phyloP scores from a whole-genome alignment of 306 rosid genomes.

The Cyclanthera cordifolia region DNA sequence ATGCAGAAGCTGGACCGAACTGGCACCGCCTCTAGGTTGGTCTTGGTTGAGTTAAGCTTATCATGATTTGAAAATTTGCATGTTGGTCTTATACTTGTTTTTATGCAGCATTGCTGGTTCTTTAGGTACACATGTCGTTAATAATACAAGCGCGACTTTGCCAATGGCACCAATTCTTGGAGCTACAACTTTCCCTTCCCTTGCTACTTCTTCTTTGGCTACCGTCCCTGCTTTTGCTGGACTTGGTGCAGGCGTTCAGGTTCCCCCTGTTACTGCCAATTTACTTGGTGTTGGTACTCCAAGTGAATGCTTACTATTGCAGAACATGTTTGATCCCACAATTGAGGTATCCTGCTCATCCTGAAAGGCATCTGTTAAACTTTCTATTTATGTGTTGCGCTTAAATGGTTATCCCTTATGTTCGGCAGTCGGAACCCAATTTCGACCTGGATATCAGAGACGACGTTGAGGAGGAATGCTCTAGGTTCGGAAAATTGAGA shows the following conservation, averaged over 20 bases:
- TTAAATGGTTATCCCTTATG: background rate
- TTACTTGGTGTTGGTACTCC: constrained; percentile 63
- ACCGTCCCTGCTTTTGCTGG: constrained; percentile 44
- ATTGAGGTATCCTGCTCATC: constrained; percentile 48
- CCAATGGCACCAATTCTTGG: constrained; percentile 35
- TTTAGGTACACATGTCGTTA: constrained; percentile 36
- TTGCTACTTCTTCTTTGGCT: constrained; percentile 34
- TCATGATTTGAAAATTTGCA: constrained; percentile 12
- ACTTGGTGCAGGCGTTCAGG: constrained; percentile 47
- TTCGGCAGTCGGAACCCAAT: constrained; percentile 60
- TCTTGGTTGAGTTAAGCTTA: constrained; percentile 7
- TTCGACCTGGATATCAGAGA: constrained; percentile 85
- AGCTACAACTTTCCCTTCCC: constrained; percentile 23
- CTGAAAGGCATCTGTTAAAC: background rate
- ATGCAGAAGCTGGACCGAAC: constrained; percentile 97
- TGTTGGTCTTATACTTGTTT: constrained; percentile 18
- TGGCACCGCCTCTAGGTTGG: constrained; percentile 60
- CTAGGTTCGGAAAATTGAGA: constrained; percentile 57
- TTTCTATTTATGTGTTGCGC: background rate
- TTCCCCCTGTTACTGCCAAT: constrained; percentile 31
- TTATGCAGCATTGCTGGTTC: constrained; percentile 52
- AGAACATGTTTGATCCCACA: constrained; percentile 87
- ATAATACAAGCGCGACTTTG: constrained; percentile 32
- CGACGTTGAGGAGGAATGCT: constrained; percentile 85
- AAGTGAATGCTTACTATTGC: constrained; percentile 73